Conservation (phyloP, 257 asterid species). For the Paraleonurus japonicus region DNA sequence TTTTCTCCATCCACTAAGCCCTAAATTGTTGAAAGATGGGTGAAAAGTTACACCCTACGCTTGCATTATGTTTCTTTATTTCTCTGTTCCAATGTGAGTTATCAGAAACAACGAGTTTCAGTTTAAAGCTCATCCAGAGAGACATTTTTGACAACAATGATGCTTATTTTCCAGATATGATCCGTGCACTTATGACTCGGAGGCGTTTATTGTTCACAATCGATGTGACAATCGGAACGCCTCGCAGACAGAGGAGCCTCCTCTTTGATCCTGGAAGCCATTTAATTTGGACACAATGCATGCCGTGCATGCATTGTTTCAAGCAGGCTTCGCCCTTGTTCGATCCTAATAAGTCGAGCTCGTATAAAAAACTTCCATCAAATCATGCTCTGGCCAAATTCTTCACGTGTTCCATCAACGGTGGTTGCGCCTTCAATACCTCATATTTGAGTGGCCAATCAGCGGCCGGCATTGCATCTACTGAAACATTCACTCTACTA, state of each 20-base stretch:
- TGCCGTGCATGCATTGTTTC: background rate
- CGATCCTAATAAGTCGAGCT: constrained; percentile 1
- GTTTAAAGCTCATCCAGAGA: constrained; percentile 4
- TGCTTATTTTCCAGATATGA: background rate
- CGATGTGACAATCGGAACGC: constrained; percentile 9
- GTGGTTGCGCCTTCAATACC: background rate
- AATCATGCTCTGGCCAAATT: background rate
- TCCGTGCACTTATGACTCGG: background rate
- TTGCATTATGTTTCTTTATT: background rate
- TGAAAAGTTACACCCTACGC: background rate
- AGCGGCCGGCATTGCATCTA: background rate
- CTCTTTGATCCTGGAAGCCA: constrained; percentile 4
- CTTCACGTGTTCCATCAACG: background rate
- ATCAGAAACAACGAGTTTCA: background rate
- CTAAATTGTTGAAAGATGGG: too few relatives aligned
- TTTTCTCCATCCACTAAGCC: too few relatives aligned
- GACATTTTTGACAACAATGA: background rate
- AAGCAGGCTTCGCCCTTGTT: constrained; percentile 3
- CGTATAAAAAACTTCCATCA: background rate
- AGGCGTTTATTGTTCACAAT: background rate
- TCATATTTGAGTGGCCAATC: background rate
- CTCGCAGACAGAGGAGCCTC: background rate
- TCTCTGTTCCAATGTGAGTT: background rate
- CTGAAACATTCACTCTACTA: constrained; percentile 4
- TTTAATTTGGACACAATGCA: constrained; percentile 14